A percentile compares a stretch with the other conserved stretches of the same genome.
These are phyloP conservation scores for Termitomyces sp. DNA, from an alignment of 768 basidiomycete genomes.

Conservation along the genomic window DNA sequence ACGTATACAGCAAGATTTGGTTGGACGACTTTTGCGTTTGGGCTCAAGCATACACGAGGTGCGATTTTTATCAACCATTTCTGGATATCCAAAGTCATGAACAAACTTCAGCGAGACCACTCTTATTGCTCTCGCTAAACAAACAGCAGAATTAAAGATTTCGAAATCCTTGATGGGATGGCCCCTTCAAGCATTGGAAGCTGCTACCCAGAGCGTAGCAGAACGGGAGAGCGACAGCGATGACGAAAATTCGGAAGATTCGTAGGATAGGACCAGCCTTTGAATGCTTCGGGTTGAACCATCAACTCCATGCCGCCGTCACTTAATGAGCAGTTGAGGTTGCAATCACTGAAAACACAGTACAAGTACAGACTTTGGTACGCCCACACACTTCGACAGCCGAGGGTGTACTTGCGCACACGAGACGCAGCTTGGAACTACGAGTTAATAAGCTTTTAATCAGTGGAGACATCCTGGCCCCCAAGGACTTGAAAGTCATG, in stretches of 20 bases:
- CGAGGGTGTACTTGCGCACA: background rate
- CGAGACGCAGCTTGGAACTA: background rate
- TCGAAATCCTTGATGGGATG: conserved; percentile 59
- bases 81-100: background rate
- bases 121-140: conserved; percentile 40
- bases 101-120: conserved; percentile 48
- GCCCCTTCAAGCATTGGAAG: conserved; percentile 67
- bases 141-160: conserved; percentile 36
- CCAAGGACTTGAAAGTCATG: conserved; percentile 3
- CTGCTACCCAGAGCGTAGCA: conserved; percentile 34
- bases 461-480: background rate
- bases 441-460: background rate
- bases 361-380: background rate
- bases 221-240: conserved; percentile 61
- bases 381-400: background rate
- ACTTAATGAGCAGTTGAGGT: background rate
- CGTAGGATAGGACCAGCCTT: conserved; percentile 2
- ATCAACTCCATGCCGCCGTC: too few species aligned
- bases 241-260: conserved; percentile 43
- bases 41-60: conserved; percentile 70
- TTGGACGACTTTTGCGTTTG: conserved; percentile 82
- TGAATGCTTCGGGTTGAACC: background rate
- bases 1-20: conserved; percentile 87
- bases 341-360: background rate
- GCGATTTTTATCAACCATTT: conserved; percentile 17